Evolutionary conservation across 192 early-diverging fungal genomes (phyloP), one percentile per base, ranked within the genome.

Genomic region (Coemansia sp.): DNA sequence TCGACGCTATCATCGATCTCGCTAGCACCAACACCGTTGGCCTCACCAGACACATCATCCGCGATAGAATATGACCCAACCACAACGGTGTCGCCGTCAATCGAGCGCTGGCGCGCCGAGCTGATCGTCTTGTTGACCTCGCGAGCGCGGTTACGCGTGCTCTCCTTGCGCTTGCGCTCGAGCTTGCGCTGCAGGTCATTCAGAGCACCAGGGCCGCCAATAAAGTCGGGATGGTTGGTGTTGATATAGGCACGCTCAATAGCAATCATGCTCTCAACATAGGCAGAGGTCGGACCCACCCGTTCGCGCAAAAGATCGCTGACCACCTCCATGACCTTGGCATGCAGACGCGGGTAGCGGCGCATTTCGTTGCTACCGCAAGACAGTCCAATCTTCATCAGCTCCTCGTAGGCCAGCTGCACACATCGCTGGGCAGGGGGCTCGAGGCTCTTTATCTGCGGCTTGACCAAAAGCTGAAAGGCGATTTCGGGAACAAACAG

Each of bases 201-300:
- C 68, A 91, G 81, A n/a, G 89, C 87, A 11, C 83, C 84, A 0
- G 81, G 82, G 0, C 84, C 89, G 13, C 88, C 88, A 52, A 90
- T 80, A 65, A 90, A 90, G 57, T 91, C 89, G 0, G 87, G 86
- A 49, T 91, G 89, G 66, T 87, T 87, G 48, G 89, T 91, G 55
- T 91, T 91, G 58, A 91, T 87, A 52, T 91, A 91, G 0, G 87
- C 84, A 34, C 82, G 83, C 62, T 91, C 83, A 57, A 91, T 91
- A 36, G 83, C 69, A 58, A 91, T 85, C 59, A 91, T 59, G 51
- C 86, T 91, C 55, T 85, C 87, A 1, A 91, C 87, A 59, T 87
- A 91, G 6, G 64, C 66, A 0, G 84, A 77, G 2, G 89, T 87
- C 17, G 89, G 89, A 9, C 79, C 75, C 6, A 88, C 72, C 43